A percentile compares a stretch with the other conserved stretches of the same genome.
phyloP scores from a whole-genome alignment of 2,329 filamentous ascomycete genomes.

The Cladophialophora chaetospira region DNA sequence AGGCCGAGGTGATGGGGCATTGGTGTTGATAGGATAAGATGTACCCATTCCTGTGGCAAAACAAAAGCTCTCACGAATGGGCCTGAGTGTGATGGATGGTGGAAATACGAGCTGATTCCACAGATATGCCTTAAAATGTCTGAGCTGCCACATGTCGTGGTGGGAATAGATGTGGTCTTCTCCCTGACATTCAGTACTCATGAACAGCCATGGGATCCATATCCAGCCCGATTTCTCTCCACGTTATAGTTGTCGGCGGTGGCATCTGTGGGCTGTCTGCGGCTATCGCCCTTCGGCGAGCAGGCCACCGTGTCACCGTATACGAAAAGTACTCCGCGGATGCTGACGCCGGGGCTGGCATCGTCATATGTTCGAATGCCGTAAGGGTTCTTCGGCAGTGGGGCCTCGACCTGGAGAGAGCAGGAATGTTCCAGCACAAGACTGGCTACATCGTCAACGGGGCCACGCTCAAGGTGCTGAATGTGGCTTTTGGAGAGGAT shows the following conservation, averaged over 20 bases:
- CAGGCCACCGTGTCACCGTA: slow-evolving; percentile 2
- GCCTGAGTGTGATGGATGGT: too few relatives aligned
- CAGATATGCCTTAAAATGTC: too few relatives aligned
- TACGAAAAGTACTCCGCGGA: slow-evolving; percentile 3
- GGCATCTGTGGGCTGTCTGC: slow-evolving; percentile 4
- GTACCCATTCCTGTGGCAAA: too few relatives aligned
- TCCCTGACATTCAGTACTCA: too few relatives aligned
- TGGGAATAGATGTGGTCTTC: too few relatives aligned
- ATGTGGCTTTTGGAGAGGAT: neutral
- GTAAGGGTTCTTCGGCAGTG: neutral
- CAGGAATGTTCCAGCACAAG: neutral
- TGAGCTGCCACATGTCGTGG: too few relatives aligned
- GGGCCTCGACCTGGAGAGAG: neutral
- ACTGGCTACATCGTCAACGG: neutral
- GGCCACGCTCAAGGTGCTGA: neutral
- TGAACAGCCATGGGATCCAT: slow-evolving; percentile 7
- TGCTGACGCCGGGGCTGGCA: neutral
- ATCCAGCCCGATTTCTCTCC: neutral
- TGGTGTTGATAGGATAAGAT: too few relatives aligned
- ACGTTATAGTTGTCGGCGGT: neutral
- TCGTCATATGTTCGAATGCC: neutral
- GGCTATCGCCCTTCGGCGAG: slow-evolving; percentile 3
- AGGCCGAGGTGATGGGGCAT: too few relatives aligned
- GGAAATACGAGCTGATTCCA: too few relatives aligned
- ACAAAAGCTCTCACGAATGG: too few relatives aligned